Percentiles rank a stretch among this genome's conserved stretches.
Evolutionary conservation across 129 eudicot genomes (phyloP).

Genomic region (Tagetes erecta): DNA sequence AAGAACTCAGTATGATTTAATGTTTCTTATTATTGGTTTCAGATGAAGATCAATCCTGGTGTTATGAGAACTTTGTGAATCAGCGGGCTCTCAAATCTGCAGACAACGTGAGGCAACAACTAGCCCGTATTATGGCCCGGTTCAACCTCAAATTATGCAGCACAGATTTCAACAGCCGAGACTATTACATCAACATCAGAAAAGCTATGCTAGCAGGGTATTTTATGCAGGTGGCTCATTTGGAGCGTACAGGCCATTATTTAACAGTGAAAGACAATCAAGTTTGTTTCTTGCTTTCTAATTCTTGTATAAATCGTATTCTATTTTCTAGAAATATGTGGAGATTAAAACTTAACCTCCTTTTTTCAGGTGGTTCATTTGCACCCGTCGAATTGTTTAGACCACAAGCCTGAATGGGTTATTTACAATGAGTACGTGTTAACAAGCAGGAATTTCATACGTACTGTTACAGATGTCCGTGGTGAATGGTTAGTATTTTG

Average conservation of each 20-base stretch:
- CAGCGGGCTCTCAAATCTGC: constrained; percentile 87
- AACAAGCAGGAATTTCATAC: constrained; percentile 88
- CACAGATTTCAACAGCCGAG: constrained; percentile 96
- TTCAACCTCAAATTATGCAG: constrained; percentile 76
- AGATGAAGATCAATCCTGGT: constrained; percentile 98
- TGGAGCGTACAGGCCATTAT: constrained; percentile 94
- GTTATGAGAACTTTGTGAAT: constrained; percentile 91
- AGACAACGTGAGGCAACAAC: constrained; percentile 91
- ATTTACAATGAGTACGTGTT: constrained; percentile 83
- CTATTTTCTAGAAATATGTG: neutral
- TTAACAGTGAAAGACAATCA: constrained; percentile 95
- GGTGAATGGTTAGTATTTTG: constrained; percentile 82
- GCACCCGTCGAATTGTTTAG: constrained; percentile 94
- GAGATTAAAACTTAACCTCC: neutral
- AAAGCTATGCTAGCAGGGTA: constrained; percentile 96
- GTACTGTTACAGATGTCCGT: constrained; percentile 91
- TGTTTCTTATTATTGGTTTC: constrained; percentile 7
- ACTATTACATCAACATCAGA: constrained; percentile 87
- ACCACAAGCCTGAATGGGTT: constrained; percentile 98
- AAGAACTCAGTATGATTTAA: neutral
- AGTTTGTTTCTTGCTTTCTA: constrained; percentile 37
- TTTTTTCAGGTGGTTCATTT: constrained; percentile 74
- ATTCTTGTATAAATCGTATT: neutral
- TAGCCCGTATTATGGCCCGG: constrained; percentile 85
- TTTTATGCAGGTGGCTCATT: constrained; percentile 98